phyloP scores from a whole-genome alignment of 1,139 yeast species.

The Blastobotrys arbuscula region DNA sequence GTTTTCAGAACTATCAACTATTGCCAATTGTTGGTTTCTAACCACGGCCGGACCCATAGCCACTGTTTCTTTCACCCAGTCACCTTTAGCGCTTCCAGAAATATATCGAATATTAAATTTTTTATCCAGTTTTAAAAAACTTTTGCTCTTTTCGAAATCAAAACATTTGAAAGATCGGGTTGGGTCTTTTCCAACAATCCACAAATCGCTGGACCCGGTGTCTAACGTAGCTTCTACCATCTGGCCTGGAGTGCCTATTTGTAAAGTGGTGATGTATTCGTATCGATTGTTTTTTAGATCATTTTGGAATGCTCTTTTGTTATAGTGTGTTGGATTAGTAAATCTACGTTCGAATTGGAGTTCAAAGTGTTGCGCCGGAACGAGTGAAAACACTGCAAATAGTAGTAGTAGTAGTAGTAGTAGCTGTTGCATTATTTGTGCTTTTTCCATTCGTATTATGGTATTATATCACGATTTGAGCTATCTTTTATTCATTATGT shows the following conservation, averaged over 20 bases:
- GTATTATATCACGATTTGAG: too few relatives aligned
- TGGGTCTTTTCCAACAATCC: conserved; percentile 38
- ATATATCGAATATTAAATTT: conserved; percentile 47
- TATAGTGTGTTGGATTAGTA: neutral
- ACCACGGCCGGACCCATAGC: conserved; percentile 42
- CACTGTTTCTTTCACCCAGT: conserved; percentile 52
- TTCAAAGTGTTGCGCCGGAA: conserved; percentile 35
- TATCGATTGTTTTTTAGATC: conserved; percentile 35
- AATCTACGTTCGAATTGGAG: neutral
- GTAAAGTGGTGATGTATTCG: conserved; percentile 15
- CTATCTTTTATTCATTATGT: too few relatives aligned
- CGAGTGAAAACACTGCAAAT: conserved; percentile 37
- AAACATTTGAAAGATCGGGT: neutral
- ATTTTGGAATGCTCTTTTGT: conserved; percentile 24
- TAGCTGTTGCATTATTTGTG: too few relatives aligned
- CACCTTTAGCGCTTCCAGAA: conserved; percentile 49
- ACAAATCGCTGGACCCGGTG: conserved; percentile 65
- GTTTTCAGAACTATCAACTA: conserved; percentile 41
- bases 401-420: neutral
- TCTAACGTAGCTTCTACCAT: conserved; percentile 39
- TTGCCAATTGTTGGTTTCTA: conserved; percentile 44
- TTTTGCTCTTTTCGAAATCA: neutral
- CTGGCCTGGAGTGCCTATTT: conserved; percentile 25
- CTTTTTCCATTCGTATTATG: too few relatives aligned
- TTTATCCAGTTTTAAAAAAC: conserved; percentile 12